These are phyloP conservation scores for Mycena kentingensis DNA, from an alignment of 768 basidiomycete genomes.

Conservation along the genomic window DNA sequence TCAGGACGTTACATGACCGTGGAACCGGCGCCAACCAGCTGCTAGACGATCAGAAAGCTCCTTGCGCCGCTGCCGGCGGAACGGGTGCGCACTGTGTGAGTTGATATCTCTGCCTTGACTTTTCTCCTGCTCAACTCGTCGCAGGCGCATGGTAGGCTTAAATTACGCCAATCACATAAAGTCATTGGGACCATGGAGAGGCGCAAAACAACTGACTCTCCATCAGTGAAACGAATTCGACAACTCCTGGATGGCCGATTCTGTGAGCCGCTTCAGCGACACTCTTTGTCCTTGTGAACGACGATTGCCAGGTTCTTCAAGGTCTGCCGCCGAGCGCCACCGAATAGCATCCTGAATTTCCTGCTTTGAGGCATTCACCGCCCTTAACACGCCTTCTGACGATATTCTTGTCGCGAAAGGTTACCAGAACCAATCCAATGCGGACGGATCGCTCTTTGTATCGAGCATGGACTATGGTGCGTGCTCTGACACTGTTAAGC, in stretches of 20 bases:
- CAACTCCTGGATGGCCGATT: neutral
- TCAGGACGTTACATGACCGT: too few relatives aligned
- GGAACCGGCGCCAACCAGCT: neutral
- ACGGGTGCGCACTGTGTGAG: neutral
- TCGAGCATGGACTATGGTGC: neutral
- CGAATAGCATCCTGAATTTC: neutral
- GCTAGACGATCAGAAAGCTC: neutral
- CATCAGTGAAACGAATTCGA: neutral
- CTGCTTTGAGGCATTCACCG: slow-evolving; percentile 38
- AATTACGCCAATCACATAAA: neutral
- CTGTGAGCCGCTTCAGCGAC: neutral
- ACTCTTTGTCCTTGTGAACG: neutral
- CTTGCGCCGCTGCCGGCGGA: neutral
- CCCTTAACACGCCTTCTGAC: slow-evolving; percentile 38
- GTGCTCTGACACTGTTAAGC: neutral
- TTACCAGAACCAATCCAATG: slow-evolving; percentile 40
- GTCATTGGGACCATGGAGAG: neutral
- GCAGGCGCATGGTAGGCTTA: neutral
- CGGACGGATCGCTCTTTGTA: neutral
- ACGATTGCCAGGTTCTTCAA: neutral
- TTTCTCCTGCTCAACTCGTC: too few relatives aligned
- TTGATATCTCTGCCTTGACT: too few relatives aligned
- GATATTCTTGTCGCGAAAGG: slow-evolving; percentile 39
- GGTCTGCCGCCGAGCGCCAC: neutral
- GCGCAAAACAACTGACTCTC: neutral